These are phyloP conservation scores for Zygosaccharomyces pseudobailii DNA, from an alignment of 1,139 yeast genomes.

Conservation along the genomic window DNA sequence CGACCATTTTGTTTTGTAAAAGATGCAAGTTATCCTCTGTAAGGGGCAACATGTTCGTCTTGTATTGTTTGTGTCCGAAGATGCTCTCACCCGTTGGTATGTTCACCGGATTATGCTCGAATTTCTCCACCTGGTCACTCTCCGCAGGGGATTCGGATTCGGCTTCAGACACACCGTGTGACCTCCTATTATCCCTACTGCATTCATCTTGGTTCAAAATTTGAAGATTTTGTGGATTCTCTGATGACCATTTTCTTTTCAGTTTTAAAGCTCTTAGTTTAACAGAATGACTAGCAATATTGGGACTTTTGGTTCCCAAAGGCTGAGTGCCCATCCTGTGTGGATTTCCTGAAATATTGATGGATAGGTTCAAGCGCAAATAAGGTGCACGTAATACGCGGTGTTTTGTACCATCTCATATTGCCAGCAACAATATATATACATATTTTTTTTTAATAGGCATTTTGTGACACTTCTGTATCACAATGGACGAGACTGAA, in stretches of 20 bases:
- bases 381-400: too few relatives aligned
- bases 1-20: constrained; percentile 18
- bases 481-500: neutral
- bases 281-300: too few relatives aligned
- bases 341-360: too few relatives aligned
- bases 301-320: neutral
- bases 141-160: neutral
- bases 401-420: neutral
- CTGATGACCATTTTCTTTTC: neutral
- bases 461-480: constrained; percentile 1
- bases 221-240: neutral
- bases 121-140: constrained; percentile 1
- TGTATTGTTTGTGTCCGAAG: too few relatives aligned
- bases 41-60: constrained; percentile 2
- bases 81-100: too few relatives aligned
- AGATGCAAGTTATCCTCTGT: constrained; percentile 15
- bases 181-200: neutral
- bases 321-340: neutral
- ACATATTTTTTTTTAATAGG: neutral
- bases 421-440: neutral
- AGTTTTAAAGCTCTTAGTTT: too few relatives aligned
- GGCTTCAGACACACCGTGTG: too few relatives aligned
- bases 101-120: constrained; percentile 2
- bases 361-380: too few relatives aligned
- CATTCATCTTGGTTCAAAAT: neutral